These are phyloP conservation scores for Fusarium newnesense DNA, from an alignment of 2,329 filamentous ascomycete genomes.

Conservation along the genomic window DNA sequence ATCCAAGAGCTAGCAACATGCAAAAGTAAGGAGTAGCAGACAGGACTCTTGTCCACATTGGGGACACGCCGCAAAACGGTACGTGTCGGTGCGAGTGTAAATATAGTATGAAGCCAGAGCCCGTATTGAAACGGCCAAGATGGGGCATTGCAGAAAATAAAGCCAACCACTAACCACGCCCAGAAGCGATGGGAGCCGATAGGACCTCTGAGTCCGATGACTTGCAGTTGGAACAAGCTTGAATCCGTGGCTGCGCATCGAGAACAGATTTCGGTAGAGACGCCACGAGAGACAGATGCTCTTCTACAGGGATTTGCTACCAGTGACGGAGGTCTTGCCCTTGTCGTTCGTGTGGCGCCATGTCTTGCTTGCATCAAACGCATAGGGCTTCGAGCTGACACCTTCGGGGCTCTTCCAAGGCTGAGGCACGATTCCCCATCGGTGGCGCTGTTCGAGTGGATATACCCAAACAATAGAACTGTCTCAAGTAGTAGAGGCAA, in stretches of 20 bases:
- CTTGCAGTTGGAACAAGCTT: constrained; percentile 9
- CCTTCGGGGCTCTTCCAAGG: background rate
- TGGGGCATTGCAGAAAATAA: constrained; percentile 10
- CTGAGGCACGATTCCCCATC: constrained; percentile 1
- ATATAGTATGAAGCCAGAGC: constrained; percentile 26
- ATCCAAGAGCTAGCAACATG: background rate
- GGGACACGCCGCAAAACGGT: constrained; percentile 13
- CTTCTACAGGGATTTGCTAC: constrained; percentile 18
- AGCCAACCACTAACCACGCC: background rate
- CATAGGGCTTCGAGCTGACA: background rate
- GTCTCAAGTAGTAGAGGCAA: background rate
- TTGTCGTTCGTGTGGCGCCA: constrained; percentile 13
- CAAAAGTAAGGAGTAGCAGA: constrained; percentile 15
- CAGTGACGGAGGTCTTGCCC: constrained; percentile 6
- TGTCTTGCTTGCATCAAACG: constrained; percentile 18
- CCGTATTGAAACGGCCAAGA: constrained; percentile 23
- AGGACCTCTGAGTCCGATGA: constrained; percentile 12
- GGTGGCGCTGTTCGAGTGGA: background rate
- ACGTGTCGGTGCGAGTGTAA: constrained; percentile 27
- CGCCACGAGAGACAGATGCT: constrained; percentile 24
- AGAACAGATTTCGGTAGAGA: constrained; percentile 10
- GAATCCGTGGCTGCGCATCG: constrained; percentile 1
- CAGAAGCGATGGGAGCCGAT: constrained; percentile 17
- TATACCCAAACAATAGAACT: background rate
- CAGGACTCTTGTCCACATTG: background rate